Evolutionary conservation across 2,329 filamentous ascomycete species (phyloP), one percentile per base, ranked within the genome.

Genomic region (Colletotrichum aenigma): DNA sequence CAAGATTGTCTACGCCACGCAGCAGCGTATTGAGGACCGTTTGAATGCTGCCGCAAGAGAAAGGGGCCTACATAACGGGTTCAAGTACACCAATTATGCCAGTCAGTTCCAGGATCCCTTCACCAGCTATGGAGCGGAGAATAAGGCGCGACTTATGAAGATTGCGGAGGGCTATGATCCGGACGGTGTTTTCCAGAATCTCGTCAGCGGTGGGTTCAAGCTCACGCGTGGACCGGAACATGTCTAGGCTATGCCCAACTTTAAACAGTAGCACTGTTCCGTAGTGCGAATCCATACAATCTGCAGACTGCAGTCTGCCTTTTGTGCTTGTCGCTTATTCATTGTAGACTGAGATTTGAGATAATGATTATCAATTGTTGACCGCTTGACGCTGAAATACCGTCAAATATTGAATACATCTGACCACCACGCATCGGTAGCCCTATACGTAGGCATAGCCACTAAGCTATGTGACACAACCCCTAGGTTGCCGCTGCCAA

Each of bases 61-160:
- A n/a, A 78, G 80, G 8, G 83, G 82, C 0, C 75, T 86, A 0
- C 79, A 83, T 52, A 81, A 85, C 67, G 81, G 81, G 1, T 88
- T 82, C 38, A 74, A 89, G 21, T 89, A 88, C 77, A 82, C 87
- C 64, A 89, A 89, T 78, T 89, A 89, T 69, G 87, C 87, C 1
- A 82, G 83, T 10, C 78, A 80, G 30, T 81, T 81, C 6, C 78
- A 80, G 43, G 78, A 86, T 30, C 84, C 87, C 1, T 80, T 88
- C 26, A 30, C 77, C 1, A 79, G 83, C 13, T 89, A 89, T 66
- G 87, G 88, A 0, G 36, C 78, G 3, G 79, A 81, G 3, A 89
- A 86, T 21, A 75, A 86, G 55, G 79, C 78, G 6, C 83, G 79
- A 32, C 69, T 88, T 28, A 76, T 78, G 58, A 70, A 74, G 1